Evolutionary conservation across 202 grass and related monocot species (phyloP).

Genomic region (Panicum virgatum): DNA sequence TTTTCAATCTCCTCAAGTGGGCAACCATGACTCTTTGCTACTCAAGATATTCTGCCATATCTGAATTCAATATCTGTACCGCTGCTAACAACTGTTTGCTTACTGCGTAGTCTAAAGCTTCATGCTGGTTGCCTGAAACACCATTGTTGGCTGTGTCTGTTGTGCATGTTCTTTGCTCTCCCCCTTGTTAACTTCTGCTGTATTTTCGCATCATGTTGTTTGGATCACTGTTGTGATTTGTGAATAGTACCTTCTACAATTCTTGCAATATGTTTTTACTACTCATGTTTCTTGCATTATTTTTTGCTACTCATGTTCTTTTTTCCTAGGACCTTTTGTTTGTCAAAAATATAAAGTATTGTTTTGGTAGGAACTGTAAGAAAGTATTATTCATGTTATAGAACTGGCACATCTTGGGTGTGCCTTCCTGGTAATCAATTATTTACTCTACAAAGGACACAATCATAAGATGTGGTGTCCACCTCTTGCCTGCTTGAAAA

Average conservation of each 20-base stretch:
- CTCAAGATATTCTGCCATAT: neutral
- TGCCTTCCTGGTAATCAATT: slow-evolving; percentile 18
- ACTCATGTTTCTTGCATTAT: slow-evolving; percentile 5
- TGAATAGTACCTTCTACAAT: neutral
- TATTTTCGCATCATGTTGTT: slow-evolving; percentile 4
- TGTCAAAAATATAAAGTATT: neutral
- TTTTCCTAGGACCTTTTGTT: neutral
- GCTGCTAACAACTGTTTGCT: neutral
- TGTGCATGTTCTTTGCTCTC: neutral
- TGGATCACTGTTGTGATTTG: neutral
- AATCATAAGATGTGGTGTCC: slow-evolving; percentile 34
- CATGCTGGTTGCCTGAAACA: neutral
- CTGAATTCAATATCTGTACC: neutral
- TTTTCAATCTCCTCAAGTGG: neutral
- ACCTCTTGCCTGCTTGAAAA: slow-evolving; percentile 21
- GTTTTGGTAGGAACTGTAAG: neutral
- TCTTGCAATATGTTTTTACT: slow-evolving; percentile 7
- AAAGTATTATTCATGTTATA: neutral
- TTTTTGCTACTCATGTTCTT: neutral
- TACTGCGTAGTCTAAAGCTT: neutral
- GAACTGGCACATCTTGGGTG: slow-evolving; percentile 10
- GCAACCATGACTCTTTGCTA: neutral
- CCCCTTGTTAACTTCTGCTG: neutral
- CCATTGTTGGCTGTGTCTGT: neutral
- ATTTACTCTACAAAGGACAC: slow-evolving; percentile 25